Conservation (phyloP, 768 basidiomycete species). For the Antrodiella citrinella region DNA sequence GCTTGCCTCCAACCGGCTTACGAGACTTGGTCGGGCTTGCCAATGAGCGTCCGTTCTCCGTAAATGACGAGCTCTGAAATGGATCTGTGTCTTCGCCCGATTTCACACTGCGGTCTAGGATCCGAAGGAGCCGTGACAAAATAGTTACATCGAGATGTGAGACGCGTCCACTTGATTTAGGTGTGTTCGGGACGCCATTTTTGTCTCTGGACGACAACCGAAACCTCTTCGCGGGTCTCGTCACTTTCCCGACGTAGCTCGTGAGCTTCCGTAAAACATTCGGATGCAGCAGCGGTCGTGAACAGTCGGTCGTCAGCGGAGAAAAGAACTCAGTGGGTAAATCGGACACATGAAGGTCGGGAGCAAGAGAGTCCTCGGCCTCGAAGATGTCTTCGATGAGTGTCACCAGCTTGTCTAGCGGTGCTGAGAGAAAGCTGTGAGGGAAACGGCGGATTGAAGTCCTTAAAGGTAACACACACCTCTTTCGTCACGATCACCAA, state of each 20-base stretch:
- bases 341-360: constrained; percentile 41
- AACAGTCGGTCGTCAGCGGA: constrained; percentile 43
- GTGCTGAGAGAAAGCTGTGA: constrained; percentile 29
- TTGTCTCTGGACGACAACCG: constrained; percentile 37
- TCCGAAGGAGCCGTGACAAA: constrained; percentile 61
- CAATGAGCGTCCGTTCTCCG: constrained; percentile 14
- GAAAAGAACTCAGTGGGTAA: constrained; percentile 62
- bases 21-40: constrained; percentile 10
- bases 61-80: constrained; percentile 35
- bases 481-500: constrained; percentile 72
- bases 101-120: constrained; percentile 73
- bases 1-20: constrained; percentile 9
- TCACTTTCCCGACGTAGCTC: constrained; percentile 58
- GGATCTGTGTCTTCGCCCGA: constrained; percentile 71
- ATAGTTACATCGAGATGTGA: constrained; percentile 57
- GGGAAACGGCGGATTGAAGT: constrained; percentile 3
- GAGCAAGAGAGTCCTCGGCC: constrained; percentile 63
- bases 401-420: constrained; percentile 67
- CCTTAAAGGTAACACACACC: constrained; percentile 30
- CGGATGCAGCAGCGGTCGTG: constrained; percentile 54
- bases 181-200: constrained; percentile 29
- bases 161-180: constrained; percentile 47
- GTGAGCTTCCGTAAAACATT: constrained; percentile 58
- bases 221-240: constrained; percentile 61
- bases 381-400: constrained; percentile 82